Evolutionary conservation across 257 asterid genomes (phyloP).

Genomic region (Gentiana dahurica): DNA sequence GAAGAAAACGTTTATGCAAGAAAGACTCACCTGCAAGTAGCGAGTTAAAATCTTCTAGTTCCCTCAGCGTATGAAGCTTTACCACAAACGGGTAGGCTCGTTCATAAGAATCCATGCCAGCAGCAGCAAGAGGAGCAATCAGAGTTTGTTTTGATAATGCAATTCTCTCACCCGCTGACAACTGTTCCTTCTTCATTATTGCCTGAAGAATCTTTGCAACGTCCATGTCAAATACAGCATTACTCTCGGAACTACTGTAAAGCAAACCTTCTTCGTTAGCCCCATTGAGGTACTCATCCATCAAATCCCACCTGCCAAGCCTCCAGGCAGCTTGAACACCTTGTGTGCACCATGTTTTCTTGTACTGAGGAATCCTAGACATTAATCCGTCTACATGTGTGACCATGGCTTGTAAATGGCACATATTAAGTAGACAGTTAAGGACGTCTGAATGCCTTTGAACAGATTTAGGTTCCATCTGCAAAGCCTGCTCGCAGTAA

Average conservation of each 20-base stretch:
- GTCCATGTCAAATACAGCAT: slow-evolving; percentile 86
- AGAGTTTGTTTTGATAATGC: slow-evolving; percentile 83
- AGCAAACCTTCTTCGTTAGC: slow-evolving; percentile 82
- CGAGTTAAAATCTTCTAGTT: slow-evolving; percentile 79
- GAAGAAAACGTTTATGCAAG: slow-evolving; percentile 42
- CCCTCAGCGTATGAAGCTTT: slow-evolving; percentile 94
- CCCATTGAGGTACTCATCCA: slow-evolving; percentile 79
- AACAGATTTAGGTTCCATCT: slow-evolving; percentile 79
- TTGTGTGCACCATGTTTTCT: slow-evolving; percentile 95
- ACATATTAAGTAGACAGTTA: slow-evolving; percentile 86
- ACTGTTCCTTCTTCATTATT: slow-evolving; percentile 75
- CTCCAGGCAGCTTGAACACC: slow-evolving; percentile 99
- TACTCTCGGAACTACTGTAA: slow-evolving; percentile 84
- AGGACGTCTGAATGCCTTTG: slow-evolving; percentile 94
- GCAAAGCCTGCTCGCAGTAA: slow-evolving; percentile 95
- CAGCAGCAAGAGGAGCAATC: slow-evolving; percentile 99
- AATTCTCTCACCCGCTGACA: slow-evolving; percentile 62
- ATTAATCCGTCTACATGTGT: slow-evolving; percentile 92
- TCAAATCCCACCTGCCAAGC: slow-evolving; percentile 98
- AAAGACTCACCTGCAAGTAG: slow-evolving; percentile 83
- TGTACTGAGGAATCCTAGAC: slow-evolving; percentile 62
- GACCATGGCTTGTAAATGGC: slow-evolving; percentile 90
- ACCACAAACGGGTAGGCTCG: slow-evolving; percentile 94
- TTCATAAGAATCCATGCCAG: slow-evolving; percentile 98
- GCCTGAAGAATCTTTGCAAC: slow-evolving; percentile 95